These are phyloP conservation scores for Calcarisporium arbuscula DNA, from an alignment of 2,329 filamentous ascomycete species.

Conservation along the genomic window DNA sequence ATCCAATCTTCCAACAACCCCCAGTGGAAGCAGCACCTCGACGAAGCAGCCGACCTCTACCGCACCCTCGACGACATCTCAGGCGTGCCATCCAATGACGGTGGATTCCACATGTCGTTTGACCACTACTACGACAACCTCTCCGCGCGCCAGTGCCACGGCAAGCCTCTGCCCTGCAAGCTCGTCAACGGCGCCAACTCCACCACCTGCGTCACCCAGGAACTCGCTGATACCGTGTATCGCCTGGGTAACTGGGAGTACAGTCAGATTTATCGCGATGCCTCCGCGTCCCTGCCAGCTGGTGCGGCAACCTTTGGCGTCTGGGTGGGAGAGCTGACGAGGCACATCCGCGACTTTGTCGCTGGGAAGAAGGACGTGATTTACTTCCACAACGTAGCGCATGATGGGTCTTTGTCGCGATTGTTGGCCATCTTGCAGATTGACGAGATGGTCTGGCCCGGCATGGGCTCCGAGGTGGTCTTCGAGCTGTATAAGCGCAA, in stretches of 20 bases:
- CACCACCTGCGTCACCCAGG: constrained; percentile 54
- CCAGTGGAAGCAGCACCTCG: constrained; percentile 60
- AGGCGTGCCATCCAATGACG: constrained; percentile 49
- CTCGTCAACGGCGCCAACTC: constrained; percentile 37
- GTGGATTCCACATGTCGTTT: constrained; percentile 62
- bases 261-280: constrained; percentile 67
- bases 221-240: constrained; percentile 63
- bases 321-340: constrained; percentile 65
- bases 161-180: constrained; percentile 65
- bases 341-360: constrained; percentile 53
- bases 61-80: constrained; percentile 59
- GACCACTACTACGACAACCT: constrained; percentile 86
- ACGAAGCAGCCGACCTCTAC: constrained; percentile 48
- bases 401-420: constrained; percentile 67
- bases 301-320: constrained; percentile 60
- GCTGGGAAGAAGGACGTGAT: constrained; percentile 30
- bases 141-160: constrained; percentile 71
- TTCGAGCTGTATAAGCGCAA: constrained; percentile 62
- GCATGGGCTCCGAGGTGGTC: constrained; percentile 73
- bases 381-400: constrained; percentile 73
- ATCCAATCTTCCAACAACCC: constrained; percentile 38
- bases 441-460: constrained; percentile 75
- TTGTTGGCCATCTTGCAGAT: constrained; percentile 65
- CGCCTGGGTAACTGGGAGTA: constrained; percentile 77
- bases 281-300: constrained; percentile 53